Conservation (phyloP, 257 asterid genomes). For the Mentha longifolia region DNA sequence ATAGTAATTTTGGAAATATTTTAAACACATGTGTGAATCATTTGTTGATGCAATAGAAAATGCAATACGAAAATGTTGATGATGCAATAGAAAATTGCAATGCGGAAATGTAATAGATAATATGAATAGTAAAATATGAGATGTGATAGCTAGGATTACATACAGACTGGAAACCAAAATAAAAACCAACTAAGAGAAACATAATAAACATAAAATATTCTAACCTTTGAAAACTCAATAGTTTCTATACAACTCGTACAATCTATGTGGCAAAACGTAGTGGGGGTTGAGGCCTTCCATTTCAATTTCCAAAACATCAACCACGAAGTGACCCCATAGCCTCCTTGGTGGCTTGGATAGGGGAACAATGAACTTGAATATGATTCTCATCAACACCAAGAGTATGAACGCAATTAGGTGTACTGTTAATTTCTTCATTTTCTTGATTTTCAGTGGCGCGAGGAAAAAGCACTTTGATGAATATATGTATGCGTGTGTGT, state of each 20-base stretch:
- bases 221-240: background rate
- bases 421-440: conserved; percentile 1
- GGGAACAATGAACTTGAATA: background rate
- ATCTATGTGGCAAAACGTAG: background rate
- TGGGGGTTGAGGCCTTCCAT: background rate
- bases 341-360: conserved; percentile 25
- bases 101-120: too few relatives aligned
- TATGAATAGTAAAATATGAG: too few relatives aligned
- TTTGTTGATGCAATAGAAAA: too few relatives aligned
- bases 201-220: background rate
- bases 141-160: too few relatives aligned
- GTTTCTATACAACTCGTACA: background rate
- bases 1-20: too few relatives aligned
- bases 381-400: background rate
- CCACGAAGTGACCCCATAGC: background rate
- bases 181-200: too few relatives aligned
- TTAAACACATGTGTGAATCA: too few relatives aligned
- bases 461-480: background rate
- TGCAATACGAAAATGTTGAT: too few relatives aligned
- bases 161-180: too few relatives aligned
- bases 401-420: background rate
- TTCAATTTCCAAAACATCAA: conserved; percentile 1
- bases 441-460: background rate
- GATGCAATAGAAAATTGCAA: too few relatives aligned
- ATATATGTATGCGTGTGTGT: too few relatives aligned